These are phyloP conservation scores for Brassica rapa DNA, from an alignment of 345 rosid genomes.

Conservation along the genomic window DNA sequence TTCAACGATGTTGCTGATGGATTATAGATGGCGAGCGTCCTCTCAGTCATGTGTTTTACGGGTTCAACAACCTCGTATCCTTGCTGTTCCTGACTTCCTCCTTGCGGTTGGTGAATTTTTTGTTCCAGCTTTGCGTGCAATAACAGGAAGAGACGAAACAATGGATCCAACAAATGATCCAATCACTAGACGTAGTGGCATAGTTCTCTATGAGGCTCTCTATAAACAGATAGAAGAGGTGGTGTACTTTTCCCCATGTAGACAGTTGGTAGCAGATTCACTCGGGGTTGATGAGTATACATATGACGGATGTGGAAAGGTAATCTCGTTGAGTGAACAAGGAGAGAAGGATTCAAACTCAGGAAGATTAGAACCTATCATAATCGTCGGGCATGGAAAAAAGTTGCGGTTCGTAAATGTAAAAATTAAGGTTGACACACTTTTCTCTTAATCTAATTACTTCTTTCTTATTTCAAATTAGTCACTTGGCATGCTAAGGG, in stretches of 20 bases:
- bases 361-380: constrained; percentile 65
- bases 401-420: constrained; percentile 84
- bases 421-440: constrained; percentile 75
- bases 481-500: constrained; percentile 2
- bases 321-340: constrained; percentile 62
- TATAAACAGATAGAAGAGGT: constrained; percentile 79
- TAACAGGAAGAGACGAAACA: constrained; percentile 91
- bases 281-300: constrained; percentile 76
- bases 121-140: constrained; percentile 85
- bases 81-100: constrained; percentile 97
- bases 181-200: constrained; percentile 61
- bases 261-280: constrained; percentile 84
- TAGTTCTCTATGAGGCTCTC: constrained; percentile 67
- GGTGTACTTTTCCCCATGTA: constrained; percentile 74
- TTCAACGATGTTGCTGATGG: constrained; percentile 95
- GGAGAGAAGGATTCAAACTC: constrained; percentile 50
- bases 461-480: not conserved
- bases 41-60: constrained; percentile 87
- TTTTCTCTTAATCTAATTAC: not conserved
- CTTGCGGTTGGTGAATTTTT: constrained; percentile 92
- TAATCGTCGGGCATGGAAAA: constrained; percentile 88
- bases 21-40: constrained; percentile 86
- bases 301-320: constrained; percentile 92
- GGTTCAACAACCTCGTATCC: constrained; percentile 91
- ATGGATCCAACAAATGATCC: constrained; percentile 96